Base-by-base conservation (phyloP, 495 filamentous ascomycete genomes). In the Neurospora sp. region DNA sequence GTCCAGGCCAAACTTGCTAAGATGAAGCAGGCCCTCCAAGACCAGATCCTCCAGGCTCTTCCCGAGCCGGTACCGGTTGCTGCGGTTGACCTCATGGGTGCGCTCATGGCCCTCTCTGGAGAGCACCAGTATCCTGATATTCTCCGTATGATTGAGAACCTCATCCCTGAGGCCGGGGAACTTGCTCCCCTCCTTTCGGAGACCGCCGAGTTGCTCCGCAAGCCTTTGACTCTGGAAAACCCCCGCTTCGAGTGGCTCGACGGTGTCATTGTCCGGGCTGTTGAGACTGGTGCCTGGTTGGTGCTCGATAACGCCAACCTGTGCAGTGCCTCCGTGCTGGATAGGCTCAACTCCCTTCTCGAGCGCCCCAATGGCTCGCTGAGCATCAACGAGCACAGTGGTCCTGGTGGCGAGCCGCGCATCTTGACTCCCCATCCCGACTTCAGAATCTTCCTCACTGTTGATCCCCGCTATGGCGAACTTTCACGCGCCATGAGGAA, bases 401-500 rank as follows among this genome's bases (percentile, higher is more conserved):
- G 88, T 39, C 87, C 90, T 24, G 90, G 95, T 80, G 96, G 96
- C 19, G 91, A 92, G 74, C 91, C 94, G 42, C 89, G 91, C 72
- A 82, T 96, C 36, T 88, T 99, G 54, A 87, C 83, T 70, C 93
- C 95, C 4, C 94, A 98, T 84, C 88, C 92, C 0, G 88, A 92
- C 69, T 99, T 98, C 81, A 88, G 96, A 71, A 86, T 99, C 13
- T 98, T 99, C 82, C 81, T 99, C 75, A 98, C 94, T 4, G 92
- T 97, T 85, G 95, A 99, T 81, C 91, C 96, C 62, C 90, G 90
- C 34, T 91, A 97, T 81, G 96, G 96, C 11, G 96, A 99, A 79
- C 86, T 99, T 34, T 98, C 96, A 9, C 87, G 95, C 72, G 96
- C 96, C 4, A 98, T 99, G 96, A 88, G 96, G 71, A 99, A 99